Evolutionary conservation across 1,284 basidiomycete species (phyloP).

Genomic region (Apiotrichum montevideense): DNA sequence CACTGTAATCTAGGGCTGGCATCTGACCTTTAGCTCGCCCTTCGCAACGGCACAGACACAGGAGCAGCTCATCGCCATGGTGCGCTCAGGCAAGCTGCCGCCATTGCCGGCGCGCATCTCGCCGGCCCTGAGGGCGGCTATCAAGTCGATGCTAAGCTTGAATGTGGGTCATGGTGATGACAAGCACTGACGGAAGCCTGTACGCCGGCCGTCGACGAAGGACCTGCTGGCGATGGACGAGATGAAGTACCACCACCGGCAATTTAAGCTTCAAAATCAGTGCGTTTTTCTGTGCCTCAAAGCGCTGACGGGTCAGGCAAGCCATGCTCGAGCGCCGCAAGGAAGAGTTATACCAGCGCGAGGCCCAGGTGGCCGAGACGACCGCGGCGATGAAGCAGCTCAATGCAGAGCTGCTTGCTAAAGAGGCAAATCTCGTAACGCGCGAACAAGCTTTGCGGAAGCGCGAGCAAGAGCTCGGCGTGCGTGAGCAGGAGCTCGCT

Average conservation of each 20-base stretch:
- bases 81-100: conserved; percentile 42
- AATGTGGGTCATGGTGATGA: conserved; percentile 25
- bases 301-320: conserved; percentile 17
- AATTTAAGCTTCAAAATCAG: conserved; percentile 46
- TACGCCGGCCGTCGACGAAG: conserved; percentile 39
- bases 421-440: conserved; percentile 35
- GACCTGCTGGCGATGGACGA: conserved; percentile 45
- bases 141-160: conserved; percentile 43
- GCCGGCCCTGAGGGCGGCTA: conserved; percentile 30
- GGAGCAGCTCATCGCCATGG: conserved; percentile 42
- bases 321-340: conserved; percentile 31
- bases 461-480: conserved; percentile 51
- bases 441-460: conserved; percentile 14
- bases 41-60: conserved; percentile 45
- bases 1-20: not conserved
- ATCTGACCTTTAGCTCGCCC: conserved; percentile 31
- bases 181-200: conserved; percentile 25
- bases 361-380: conserved; percentile 19
- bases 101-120: conserved; percentile 38
- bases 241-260: conserved; percentile 44
- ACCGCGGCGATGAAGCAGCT: conserved; percentile 17
- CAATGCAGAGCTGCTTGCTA: conserved; percentile 21
- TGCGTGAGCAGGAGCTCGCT: conserved; percentile 61
- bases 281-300: conserved; percentile 44
- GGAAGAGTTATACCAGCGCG: conserved; percentile 55